phyloP scores from a whole-genome alignment of 345 rosid genomes.

The Salix koriyanagi region DNA sequence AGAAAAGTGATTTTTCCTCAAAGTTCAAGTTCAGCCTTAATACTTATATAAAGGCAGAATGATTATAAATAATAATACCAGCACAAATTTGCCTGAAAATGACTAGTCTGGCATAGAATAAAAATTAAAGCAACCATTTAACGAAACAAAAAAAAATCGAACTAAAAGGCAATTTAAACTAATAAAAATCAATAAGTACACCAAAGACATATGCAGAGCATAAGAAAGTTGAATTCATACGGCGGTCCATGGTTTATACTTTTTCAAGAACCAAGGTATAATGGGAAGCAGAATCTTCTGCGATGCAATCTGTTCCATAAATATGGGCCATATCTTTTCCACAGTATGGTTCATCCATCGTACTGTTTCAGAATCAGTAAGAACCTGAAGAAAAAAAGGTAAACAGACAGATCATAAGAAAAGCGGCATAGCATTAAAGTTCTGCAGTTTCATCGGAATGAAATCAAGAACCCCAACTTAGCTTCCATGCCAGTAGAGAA shows the following conservation, averaged over 20 bases:
- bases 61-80: too few species aligned
- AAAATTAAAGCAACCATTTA: background rate
- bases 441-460: too few species aligned
- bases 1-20: background rate
- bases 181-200: background rate
- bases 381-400: slow-evolving; percentile 42
- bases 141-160: background rate
- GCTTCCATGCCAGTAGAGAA: too few species aligned
- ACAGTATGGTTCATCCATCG: slow-evolving; percentile 87
- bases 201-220: background rate
- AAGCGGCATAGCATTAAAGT: slow-evolving; percentile 10
- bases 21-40: background rate
- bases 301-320: slow-evolving; percentile 84
- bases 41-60: background rate
- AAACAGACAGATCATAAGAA: background rate
- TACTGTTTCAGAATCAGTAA: slow-evolving; percentile 80
- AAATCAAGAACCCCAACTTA: too few species aligned
- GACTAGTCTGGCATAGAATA: background rate
- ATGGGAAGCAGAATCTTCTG: slow-evolving; percentile 90
- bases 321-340: slow-evolving; percentile 89
- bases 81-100: too few species aligned
- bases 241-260: slow-evolving; percentile 97
- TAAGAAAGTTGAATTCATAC: slow-evolving; percentile 35
- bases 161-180: background rate
- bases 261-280: slow-evolving; percentile 92